Conservation (phyloP, 345 rosid genomes). For the Acer saccharum region DNA sequence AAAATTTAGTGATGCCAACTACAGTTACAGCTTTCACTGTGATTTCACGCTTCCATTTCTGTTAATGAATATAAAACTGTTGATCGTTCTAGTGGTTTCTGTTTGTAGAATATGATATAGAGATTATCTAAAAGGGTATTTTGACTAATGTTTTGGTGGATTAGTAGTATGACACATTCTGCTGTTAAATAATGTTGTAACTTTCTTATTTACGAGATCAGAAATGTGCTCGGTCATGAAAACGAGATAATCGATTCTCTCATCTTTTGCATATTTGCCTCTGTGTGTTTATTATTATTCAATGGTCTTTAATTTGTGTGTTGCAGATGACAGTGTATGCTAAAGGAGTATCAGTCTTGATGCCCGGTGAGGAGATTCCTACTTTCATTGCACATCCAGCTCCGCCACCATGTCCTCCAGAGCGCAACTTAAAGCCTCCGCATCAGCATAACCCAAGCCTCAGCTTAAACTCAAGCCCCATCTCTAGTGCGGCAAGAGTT, state of each 20-base stretch:
- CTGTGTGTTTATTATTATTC: not conserved
- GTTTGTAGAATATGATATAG: not conserved
- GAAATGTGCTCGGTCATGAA: not conserved
- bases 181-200: not conserved
- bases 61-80: not conserved
- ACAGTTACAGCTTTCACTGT: not conserved
- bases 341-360: constrained; percentile 69
- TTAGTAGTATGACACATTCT: not conserved
- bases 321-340: constrained; percentile 56
- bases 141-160: not conserved
- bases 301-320: not conserved
- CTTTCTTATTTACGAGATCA: too few species aligned
- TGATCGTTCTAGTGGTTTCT: not conserved
- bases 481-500: constrained; percentile 18
- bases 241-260: not conserved
- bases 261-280: not conserved
- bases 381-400: constrained; percentile 76
- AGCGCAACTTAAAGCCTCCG: constrained; percentile 33
- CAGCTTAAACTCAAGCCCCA: constrained; percentile 10
- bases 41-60: not conserved
- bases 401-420: constrained; percentile 55
- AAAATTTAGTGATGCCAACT: not conserved
- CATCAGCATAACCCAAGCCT: constrained; percentile 34
- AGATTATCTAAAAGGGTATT: not conserved
- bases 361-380: constrained; percentile 77